A percentile compares a stretch with the other conserved stretches of the same genome.
These are phyloP conservation scores for Sutorius eximius DNA, from an alignment of 1,284 basidiomycete genomes.

Conservation along the genomic window DNA sequence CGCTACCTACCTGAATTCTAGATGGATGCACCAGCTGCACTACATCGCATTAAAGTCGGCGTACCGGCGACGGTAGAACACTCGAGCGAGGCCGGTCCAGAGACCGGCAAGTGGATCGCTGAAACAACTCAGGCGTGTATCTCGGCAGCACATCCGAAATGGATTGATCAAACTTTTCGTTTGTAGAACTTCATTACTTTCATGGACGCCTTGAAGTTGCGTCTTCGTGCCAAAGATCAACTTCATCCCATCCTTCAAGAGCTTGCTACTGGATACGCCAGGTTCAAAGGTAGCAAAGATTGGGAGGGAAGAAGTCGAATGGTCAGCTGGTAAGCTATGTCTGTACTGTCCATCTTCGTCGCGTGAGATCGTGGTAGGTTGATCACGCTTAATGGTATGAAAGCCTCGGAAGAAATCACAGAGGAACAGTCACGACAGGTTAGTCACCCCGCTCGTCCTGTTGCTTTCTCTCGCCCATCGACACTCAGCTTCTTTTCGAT, in stretches of 20 bases:
- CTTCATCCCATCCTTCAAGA: slow-evolving; percentile 94
- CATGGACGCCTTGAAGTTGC: slow-evolving; percentile 95
- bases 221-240: slow-evolving; percentile 94
- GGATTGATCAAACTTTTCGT: slow-evolving; percentile 1
- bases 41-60: slow-evolving; percentile 88
- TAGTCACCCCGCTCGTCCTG: slow-evolving; percentile 16
- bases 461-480: background rate
- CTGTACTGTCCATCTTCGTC: background rate
- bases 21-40: slow-evolving; percentile 95
- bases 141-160: background rate
- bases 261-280: slow-evolving; percentile 87
- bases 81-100: slow-evolving; percentile 75
- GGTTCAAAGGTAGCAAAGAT: slow-evolving; percentile 90
- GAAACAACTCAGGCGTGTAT: slow-evolving; percentile 88
- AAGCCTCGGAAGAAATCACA: slow-evolving; percentile 93
- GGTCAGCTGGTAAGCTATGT: slow-evolving; percentile 77
- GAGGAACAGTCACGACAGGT: slow-evolving; percentile 96
- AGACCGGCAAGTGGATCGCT: slow-evolving; percentile 97
- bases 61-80: slow-evolving; percentile 98
- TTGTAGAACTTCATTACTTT: slow-evolving; percentile 93
- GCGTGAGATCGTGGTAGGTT: slow-evolving; percentile 57
- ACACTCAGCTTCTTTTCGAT: slow-evolving; percentile 83
- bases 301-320: slow-evolving; percentile 95
- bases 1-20: slow-evolving; percentile 30
- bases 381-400: slow-evolving; percentile 95